Base-by-base conservation (phyloP, 106 monocot species). In the Phalaenopsis equestris region DNA sequence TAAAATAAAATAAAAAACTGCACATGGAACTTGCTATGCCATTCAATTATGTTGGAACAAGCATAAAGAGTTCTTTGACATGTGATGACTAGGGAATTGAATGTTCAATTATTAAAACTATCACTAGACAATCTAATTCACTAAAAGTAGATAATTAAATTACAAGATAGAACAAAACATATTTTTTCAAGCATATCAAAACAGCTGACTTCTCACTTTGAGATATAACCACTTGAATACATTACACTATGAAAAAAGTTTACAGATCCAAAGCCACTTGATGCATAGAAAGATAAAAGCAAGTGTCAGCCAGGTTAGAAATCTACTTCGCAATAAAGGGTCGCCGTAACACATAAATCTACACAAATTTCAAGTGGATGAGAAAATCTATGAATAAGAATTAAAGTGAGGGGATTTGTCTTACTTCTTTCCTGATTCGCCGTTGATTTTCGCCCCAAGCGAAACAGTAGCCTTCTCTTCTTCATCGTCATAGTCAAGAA, bases 401-500 rank as follows among this genome's bases (percentile, higher is more conserved):
- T 10, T 43, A 55, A 55, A 11, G 4, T 2, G 8, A 79, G 75
- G 49, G 42, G 42, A 30, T 39, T 9, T 47, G 47, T n/a, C 91
- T 79, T 85, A 96, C 96, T 96, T 96, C 85, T 96, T 96, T 4
- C 82, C 87, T 15, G 78, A 82, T 42, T 96, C 93, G 23, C 86
- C 88, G 19, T 77, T 19, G 24, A 84, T 79, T 85, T 96, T 96
- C 41, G 81, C 93, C 49, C 87, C 88, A 42, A 77, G 70, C 11
- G 89, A 88, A 64, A 91, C 90, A 56, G 85, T 84, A 18, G 86
- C 91, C 87, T 93, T 93, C 79, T 91, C 96, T 12, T 96, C 96
- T 7, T 96, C 96, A 78, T 96, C 96, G 45, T 96, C 96, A 84
- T 96, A 96, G 83, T 96, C 96, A 64, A 96, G 91, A 67, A 96